phyloP scores from a whole-genome alignment of 176 grass and related monocot genomes.

The Saccharum officinarum region DNA sequence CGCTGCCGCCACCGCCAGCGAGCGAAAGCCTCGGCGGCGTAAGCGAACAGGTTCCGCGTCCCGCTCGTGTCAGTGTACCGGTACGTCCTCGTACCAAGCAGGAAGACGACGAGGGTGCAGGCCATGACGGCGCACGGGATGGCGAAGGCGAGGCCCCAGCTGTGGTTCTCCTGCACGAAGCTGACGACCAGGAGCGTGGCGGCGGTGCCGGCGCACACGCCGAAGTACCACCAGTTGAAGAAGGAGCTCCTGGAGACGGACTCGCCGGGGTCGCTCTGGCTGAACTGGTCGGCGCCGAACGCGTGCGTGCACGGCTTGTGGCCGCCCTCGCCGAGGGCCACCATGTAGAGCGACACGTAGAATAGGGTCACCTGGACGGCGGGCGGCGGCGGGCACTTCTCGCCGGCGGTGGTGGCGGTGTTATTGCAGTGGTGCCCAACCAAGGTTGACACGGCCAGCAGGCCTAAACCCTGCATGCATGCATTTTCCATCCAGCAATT shows the following conservation, averaged over 20 bases:
- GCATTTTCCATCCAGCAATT: neutral
- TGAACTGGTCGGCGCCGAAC: slow-evolving; percentile 92
- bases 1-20: neutral
- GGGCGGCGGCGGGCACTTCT: slow-evolving; percentile 25
- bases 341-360: slow-evolving; percentile 55
- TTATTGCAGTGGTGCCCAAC: neutral
- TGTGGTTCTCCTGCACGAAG: slow-evolving; percentile 63
- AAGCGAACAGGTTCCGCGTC: neutral
- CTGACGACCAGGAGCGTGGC: slow-evolving; percentile 39
- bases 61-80: slow-evolving; percentile 29
- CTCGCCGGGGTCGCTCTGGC: slow-evolving; percentile 47
- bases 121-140: slow-evolving; percentile 53
- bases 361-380: slow-evolving; percentile 29
- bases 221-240: slow-evolving; percentile 87
- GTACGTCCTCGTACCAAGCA: slow-evolving; percentile 54
- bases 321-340: slow-evolving; percentile 48
- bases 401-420: neutral
- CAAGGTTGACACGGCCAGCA: slow-evolving; percentile 52
- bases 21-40: slow-evolving; percentile 22
- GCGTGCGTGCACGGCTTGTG: slow-evolving; percentile 70
- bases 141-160: slow-evolving; percentile 58
- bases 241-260: slow-evolving; percentile 47
- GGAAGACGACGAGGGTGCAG: slow-evolving; percentile 38
- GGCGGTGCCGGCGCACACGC: slow-evolving; percentile 45
- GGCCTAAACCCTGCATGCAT: slow-evolving; percentile 43